Evolutionary conservation across 1,284 basidiomycete species (phyloP).

Genomic region (Serendipita sp.): DNA sequence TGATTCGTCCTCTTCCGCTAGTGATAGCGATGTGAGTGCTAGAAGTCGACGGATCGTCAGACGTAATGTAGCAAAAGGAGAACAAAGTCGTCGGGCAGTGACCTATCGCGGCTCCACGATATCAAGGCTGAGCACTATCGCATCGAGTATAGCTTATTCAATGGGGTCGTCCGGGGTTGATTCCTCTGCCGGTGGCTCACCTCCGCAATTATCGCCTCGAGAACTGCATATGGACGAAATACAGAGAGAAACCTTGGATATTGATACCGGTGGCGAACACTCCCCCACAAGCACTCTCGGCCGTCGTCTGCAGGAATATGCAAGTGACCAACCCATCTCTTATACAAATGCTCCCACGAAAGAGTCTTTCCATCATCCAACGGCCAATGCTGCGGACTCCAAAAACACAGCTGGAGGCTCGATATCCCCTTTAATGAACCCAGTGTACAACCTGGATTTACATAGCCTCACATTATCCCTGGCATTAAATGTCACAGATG

Average conservation of each 20-base stretch:
- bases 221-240: background rate
- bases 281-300: background rate
- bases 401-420: background rate
- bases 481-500: slow-evolving; percentile 38
- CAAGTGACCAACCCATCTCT: background rate
- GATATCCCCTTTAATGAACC: slow-evolving; percentile 32
- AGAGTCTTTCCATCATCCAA: background rate
- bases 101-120: background rate
- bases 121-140: background rate
- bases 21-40: background rate
- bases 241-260: background rate
- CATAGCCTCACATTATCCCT: slow-evolving; percentile 46
- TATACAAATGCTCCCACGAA: background rate
- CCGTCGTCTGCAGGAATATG: background rate
- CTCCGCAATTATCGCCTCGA: background rate
- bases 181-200: background rate
- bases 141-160: background rate
- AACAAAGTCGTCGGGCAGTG: background rate
- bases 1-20: slow-evolving; percentile 18
- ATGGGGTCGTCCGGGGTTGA: background rate
- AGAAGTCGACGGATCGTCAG: background rate
- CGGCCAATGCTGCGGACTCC: background rate
- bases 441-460: slow-evolving; percentile 37
- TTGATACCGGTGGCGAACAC: background rate
- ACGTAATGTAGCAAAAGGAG: background rate